Conservation (phyloP, 306 rosid genomes). For the Bauhinia variegata region DNA sequence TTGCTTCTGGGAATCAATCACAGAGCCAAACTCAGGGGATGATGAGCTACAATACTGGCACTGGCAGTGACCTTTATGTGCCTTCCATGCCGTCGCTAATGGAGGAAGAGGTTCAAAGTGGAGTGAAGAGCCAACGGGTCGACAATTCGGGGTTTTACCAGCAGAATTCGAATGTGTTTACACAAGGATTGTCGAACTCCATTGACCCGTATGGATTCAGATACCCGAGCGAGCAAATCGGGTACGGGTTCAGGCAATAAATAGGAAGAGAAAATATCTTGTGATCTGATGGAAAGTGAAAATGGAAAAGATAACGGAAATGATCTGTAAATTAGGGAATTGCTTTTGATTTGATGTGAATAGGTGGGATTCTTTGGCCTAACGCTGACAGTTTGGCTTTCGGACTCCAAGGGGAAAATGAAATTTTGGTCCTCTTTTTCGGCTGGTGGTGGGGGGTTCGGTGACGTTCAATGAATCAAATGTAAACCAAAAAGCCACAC, state of each 20-base stretch:
- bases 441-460: conserved; percentile 24
- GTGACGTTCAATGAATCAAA: conserved; percentile 31
- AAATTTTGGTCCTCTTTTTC: conserved; percentile 47
- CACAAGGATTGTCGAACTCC: conserved; percentile 47
- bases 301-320: too few species aligned
- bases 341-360: conserved; percentile 50
- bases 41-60: conserved; percentile 16
- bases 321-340: not conserved
- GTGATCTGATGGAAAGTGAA: too few species aligned
- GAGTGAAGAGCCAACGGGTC: conserved; percentile 42
- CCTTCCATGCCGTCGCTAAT: conserved; percentile 55
- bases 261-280: too few species aligned
- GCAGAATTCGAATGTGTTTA: conserved; percentile 41
- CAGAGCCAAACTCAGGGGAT: conserved; percentile 45
- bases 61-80: conserved; percentile 46
- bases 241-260: conserved; percentile 52
- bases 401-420: conserved; percentile 14
- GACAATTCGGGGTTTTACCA: conserved; percentile 44
- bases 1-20: conserved; percentile 38
- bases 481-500: too few species aligned
- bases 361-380: conserved; percentile 62
- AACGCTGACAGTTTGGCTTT: conserved; percentile 38
- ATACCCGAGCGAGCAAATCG: conserved; percentile 37
- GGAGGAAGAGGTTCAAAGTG: conserved; percentile 91
- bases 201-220: conserved; percentile 52